Percentiles rank a stretch among this genome's conserved stretches.
phyloP scores from a whole-genome alignment of 1,284 basidiomycete genomes.

The Pseudozyma thailandica region DNA sequence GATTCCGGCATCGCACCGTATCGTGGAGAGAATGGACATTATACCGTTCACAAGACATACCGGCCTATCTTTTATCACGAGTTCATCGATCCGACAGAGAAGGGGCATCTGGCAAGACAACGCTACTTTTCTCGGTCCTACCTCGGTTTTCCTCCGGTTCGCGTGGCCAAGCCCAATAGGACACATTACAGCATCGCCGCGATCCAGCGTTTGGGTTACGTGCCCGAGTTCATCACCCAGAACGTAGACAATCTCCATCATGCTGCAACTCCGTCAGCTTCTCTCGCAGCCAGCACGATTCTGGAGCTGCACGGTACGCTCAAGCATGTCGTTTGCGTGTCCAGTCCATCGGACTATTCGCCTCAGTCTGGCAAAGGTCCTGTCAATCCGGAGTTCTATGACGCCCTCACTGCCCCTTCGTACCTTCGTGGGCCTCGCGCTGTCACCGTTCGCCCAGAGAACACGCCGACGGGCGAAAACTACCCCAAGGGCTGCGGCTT shows the following conservation, averaged over 20 bases:
- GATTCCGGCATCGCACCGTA: slow-evolving; percentile 67
- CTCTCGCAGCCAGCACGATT: slow-evolving; percentile 53
- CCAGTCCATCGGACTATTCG: slow-evolving; percentile 7
- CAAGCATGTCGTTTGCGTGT: slow-evolving; percentile 33
- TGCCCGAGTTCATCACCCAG: slow-evolving; percentile 62
- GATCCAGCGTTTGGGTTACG: slow-evolving; percentile 57
- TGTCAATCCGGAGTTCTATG: slow-evolving; percentile 22
- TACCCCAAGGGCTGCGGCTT: slow-evolving; percentile 62
- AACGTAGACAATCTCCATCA: slow-evolving; percentile 68
- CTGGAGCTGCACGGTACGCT: slow-evolving; percentile 65
- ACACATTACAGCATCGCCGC: slow-evolving; percentile 64
- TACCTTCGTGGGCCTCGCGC: slow-evolving; percentile 42
- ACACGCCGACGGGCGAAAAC: slow-evolving; percentile 42
- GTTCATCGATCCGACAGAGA: slow-evolving; percentile 51
- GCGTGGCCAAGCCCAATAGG: slow-evolving; percentile 60
- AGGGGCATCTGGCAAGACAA: slow-evolving; percentile 53
- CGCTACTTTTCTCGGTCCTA: slow-evolving; percentile 67
- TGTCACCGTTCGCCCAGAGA: slow-evolving; percentile 27
- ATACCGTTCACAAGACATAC: slow-evolving; percentile 62
- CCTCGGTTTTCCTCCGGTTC: slow-evolving; percentile 63
- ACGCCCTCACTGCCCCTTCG: slow-evolving; percentile 25
- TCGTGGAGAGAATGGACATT: slow-evolving; percentile 63
- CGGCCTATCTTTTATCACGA: slow-evolving; percentile 67
- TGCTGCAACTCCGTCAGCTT: slow-evolving; percentile 52
- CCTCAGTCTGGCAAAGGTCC: background rate